Conservation (phyloP, 345 rosid genomes). For the Pistacia atlantica region DNA sequence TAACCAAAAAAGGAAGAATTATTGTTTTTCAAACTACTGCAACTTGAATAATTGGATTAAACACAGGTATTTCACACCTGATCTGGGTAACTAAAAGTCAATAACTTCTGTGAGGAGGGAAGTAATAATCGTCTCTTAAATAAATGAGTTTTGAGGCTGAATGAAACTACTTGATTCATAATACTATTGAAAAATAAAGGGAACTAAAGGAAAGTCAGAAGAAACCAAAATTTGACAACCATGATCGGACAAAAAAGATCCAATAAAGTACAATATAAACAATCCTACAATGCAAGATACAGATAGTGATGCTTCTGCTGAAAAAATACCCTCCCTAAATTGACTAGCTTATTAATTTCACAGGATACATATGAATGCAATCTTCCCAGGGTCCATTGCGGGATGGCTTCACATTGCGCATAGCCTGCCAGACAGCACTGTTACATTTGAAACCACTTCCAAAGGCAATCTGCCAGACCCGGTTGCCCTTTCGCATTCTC, state of each 20-base stretch:
- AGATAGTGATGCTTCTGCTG: neutral
- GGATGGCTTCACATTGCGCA: constrained; percentile 40
- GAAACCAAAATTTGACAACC: neutral
- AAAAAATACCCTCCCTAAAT: neutral
- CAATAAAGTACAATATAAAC: neutral
- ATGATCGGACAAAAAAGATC: neutral
- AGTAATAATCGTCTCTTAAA: too few relatives aligned
- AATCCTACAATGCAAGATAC: neutral
- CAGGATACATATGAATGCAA: constrained; percentile 46
- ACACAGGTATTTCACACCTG: too few relatives aligned
- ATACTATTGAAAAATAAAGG: too few relatives aligned
- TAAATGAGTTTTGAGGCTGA: too few relatives aligned
- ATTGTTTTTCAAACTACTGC: too few relatives aligned
- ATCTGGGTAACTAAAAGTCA: too few relatives aligned
- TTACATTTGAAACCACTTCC: constrained; percentile 62
- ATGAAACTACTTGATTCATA: too few relatives aligned
- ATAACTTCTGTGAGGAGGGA: too few relatives aligned
- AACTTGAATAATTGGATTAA: too few relatives aligned
- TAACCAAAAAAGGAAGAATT: too few relatives aligned
- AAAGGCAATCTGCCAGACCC: constrained; percentile 62
- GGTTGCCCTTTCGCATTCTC: constrained; percentile 44
- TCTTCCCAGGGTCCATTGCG: constrained; percentile 40
- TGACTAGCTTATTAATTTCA: constrained; percentile 28
- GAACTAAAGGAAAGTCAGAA: neutral
- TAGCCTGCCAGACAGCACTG: constrained; percentile 49